Evolutionary conservation across 805 yeast species (phyloP), one percentile per base, ranked within the genome.

Genomic region (Scheffersomyces ergatensis): DNA sequence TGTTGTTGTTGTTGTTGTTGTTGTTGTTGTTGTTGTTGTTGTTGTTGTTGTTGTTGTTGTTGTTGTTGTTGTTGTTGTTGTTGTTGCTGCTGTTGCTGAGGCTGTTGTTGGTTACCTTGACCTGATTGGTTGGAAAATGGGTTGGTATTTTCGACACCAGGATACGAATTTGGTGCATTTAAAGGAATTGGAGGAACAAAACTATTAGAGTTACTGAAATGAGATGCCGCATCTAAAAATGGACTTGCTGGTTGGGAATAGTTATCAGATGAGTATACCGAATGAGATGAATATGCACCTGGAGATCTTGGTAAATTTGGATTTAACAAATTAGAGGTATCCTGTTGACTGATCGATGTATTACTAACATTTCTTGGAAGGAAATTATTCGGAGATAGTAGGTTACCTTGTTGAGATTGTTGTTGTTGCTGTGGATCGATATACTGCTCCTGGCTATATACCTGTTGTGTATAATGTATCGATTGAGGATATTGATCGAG

Each of bases 221-320:
- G 67, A 20, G 69, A 61, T 15, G 55, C 48, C 0, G 70, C 71
- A 38, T 66, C 72, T 19, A 57, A 55, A 43, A 51, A 69, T 4
- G 72, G 71, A 20, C 65, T 57, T 16, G 58, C 62, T 3, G 71
- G 69, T 36, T 59, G 59, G 47, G 67, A 63, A 2, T 67, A 59
- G 20, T 53, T 58, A 7, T 68, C 75, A 5, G 71, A 63, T 5
- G 29, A 25, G 45, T 63, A 63, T 11, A 58, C 35, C 8, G 70
- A 62, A 39, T 55, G 43, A 25, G 40, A 33, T 13, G 56, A 46
- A 33, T 42, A 47, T 7, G 46, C 49, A 20, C 53, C 35, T 6
- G 62, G 60, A 7, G 59, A 50, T 13, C 36, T 43, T 3, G 61
- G 62, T 26, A 26, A 11, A 26, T 21, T 21, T 21, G 24, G 24